Evolutionary conservation across 495 filamentous ascomycete species (phyloP), one percentile per base, ranked within the genome.

Genomic region (Talaromyces ruber): DNA sequence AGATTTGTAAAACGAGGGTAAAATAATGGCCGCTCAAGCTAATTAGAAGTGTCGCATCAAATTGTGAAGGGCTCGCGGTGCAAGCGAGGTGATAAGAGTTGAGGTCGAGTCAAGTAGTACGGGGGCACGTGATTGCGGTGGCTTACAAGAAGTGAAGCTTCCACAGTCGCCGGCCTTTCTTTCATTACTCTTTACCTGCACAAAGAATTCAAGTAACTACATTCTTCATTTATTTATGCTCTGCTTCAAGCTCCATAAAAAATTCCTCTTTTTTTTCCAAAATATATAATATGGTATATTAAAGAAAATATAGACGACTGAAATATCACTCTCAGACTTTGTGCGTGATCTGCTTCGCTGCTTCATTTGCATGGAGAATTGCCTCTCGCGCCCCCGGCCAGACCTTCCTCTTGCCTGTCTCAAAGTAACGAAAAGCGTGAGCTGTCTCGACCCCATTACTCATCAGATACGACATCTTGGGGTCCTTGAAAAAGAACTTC

Each of bases 381-480:
- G 52, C 52, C 22, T 55, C 52, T 55, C 52, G 25, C 26, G 30
- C 62, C 62, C 62, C 47, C 28, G 37, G 18, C 43, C 58, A 51
- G 50, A 32, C 32, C 58, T 56, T 52, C 43, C 30, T 60, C 22
- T 52, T 32, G 45, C 63, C 63, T 6, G 39, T 74, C 72, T 55
- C 52, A 59, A 76, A 76, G 55, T 62, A 72, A 12, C 69, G 61
- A 59, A 68, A 73, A 6, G 64, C 67, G 62, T 73, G 68, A 9
- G 73, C 68, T 28, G 72, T 74, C 55, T 73, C 69, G 5, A 72
- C 64, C 0, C 72, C 73, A 58, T 74, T 39, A 29, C 68, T 70
- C 69, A 74, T 69, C 59, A 73, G 43, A 30, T 67, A 62, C 18
- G 66, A 74, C 67, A 76, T 68, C 62, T 66, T 66, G 64, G 47